phyloP scores from a whole-genome alignment of 352 stramenopile genomes.

The Aphanomyces invadans region DNA sequence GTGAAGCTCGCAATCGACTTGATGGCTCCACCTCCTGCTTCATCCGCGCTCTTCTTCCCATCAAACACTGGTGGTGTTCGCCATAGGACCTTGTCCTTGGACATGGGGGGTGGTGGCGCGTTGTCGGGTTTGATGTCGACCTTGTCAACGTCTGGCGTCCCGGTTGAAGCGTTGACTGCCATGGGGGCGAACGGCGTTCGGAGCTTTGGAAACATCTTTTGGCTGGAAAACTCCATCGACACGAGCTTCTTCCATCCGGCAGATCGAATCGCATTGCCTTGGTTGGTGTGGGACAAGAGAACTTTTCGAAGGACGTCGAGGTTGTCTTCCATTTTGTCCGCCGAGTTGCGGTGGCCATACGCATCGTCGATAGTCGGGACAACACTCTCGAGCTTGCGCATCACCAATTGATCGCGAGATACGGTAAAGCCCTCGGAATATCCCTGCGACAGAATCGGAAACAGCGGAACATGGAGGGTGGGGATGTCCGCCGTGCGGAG shows the following conservation, averaged over 20 bases:
- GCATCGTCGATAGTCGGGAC: constrained; percentile 11
- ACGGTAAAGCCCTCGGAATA: constrained; percentile 35
- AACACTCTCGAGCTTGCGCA: not conserved
- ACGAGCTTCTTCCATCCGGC: constrained; percentile 9
- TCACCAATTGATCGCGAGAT: not conserved
- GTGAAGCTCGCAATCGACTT: constrained; percentile 2
- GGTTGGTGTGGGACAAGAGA: constrained; percentile 39
- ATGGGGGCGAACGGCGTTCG: constrained; percentile 28
- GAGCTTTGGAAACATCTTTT: constrained; percentile 43
- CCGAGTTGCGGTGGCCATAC: constrained; percentile 27
- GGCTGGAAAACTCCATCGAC: constrained; percentile 32
- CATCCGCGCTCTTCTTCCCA: not conserved
- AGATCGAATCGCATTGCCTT: constrained; percentile 22
- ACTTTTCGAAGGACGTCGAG: constrained; percentile 48
- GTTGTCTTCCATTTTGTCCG: constrained; percentile 45
- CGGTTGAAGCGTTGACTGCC: not conserved
- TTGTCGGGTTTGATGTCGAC: not conserved
- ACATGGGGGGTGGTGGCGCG: not conserved
- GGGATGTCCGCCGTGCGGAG: constrained; percentile 12
- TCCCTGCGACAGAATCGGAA: constrained; percentile 29
- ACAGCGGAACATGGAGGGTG: not conserved
- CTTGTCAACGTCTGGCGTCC: not conserved
- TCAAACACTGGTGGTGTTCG: not conserved
- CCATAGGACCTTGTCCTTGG: not conserved
- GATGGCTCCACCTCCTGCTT: not conserved